These are phyloP conservation scores for Arthrinium phaeospermum DNA, from an alignment of 2,329 filamentous ascomycete species.

Conservation along the genomic window DNA sequence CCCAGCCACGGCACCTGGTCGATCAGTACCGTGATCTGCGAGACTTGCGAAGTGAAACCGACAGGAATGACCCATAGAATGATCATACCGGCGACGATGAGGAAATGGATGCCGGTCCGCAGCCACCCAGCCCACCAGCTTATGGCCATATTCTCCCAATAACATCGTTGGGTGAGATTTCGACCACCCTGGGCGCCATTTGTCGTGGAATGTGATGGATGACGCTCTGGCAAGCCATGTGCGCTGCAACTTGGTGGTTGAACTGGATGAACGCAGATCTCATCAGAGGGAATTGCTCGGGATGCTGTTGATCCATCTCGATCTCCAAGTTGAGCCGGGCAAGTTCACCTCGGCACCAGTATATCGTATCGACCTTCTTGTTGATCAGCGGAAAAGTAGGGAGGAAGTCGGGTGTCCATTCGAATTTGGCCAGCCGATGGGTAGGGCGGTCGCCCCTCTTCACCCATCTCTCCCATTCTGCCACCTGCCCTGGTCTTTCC, in stretches of 20 bases:
- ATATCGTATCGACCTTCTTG: conserved; percentile 93
- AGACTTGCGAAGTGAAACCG: conserved; percentile 82
- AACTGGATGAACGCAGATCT: conserved; percentile 98
- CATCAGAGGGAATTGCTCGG: conserved; percentile 88
- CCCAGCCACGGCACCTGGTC: conserved; percentile 68
- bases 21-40: conserved; percentile 76
- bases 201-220: conserved; percentile 91
- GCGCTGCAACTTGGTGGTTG: conserved; percentile 94
- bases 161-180: conserved; percentile 91
- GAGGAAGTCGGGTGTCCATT: conserved; percentile 68
- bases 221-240: conserved; percentile 95
- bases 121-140: conserved; percentile 92
- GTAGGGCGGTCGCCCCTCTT: conserved; percentile 83
- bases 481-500: conserved; percentile 64
- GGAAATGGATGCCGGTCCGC: conserved; percentile 69
- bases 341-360: conserved; percentile 85
- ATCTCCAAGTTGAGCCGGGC: conserved; percentile 91
- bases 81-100: conserved; percentile 74
- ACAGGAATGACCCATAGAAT: conserved; percentile 92
- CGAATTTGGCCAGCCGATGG: conserved; percentile 72
- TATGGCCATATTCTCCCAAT: conserved; percentile 98
- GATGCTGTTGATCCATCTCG: conserved; percentile 83
- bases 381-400: conserved; percentile 79
- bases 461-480: conserved; percentile 83
- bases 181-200: conserved; percentile 91